Evolutionary conservation across 208 protist species (phyloP).

Genomic region (Wallacemonas rigidus): DNA sequence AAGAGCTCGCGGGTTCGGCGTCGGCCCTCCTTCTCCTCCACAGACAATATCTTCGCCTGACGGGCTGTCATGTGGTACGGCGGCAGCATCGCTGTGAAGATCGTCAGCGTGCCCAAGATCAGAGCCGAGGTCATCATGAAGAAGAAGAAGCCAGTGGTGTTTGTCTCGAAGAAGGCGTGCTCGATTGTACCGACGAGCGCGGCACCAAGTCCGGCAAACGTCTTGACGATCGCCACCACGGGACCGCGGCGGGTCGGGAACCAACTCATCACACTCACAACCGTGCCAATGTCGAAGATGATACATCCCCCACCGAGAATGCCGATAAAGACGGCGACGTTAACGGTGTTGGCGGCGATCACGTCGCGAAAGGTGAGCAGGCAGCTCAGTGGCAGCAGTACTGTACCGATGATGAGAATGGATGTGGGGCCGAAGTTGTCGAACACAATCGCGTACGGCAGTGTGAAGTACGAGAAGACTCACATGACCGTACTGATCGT

Average conservation of each 20-base stretch:
- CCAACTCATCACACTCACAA: constrained; percentile 41
- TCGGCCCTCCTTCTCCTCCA: constrained; percentile 25
- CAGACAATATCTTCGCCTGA: constrained; percentile 23
- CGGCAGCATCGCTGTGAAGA: constrained; percentile 34
- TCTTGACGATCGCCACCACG: constrained; percentile 51
- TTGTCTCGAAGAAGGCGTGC: constrained; percentile 38
- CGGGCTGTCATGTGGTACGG: constrained; percentile 40
- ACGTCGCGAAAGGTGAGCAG: constrained; percentile 33
- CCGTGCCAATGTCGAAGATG: constrained; percentile 37
- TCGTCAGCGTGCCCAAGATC: constrained; percentile 18
- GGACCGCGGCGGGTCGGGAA: constrained; percentile 39
- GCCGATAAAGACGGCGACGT: constrained; percentile 19
- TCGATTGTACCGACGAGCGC: constrained; percentile 41
- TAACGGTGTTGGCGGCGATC: constrained; percentile 25
- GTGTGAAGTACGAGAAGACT: constrained; percentile 26
- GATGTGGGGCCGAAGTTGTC: constrained; percentile 37
- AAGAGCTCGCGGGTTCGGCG: constrained; percentile 24
- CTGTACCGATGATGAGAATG: constrained; percentile 30
- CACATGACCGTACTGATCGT: constrained; percentile 38
- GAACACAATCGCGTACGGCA: constrained; percentile 38
- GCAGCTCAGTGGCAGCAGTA: constrained; percentile 27
- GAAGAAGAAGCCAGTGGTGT: constrained; percentile 34
- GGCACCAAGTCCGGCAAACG: constrained; percentile 44
- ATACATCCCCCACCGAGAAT: constrained; percentile 32
- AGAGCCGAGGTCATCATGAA: constrained; percentile 30